Base-by-base conservation (phyloP, 192 early-diverging fungal species). In the Podila epicladia region DNA sequence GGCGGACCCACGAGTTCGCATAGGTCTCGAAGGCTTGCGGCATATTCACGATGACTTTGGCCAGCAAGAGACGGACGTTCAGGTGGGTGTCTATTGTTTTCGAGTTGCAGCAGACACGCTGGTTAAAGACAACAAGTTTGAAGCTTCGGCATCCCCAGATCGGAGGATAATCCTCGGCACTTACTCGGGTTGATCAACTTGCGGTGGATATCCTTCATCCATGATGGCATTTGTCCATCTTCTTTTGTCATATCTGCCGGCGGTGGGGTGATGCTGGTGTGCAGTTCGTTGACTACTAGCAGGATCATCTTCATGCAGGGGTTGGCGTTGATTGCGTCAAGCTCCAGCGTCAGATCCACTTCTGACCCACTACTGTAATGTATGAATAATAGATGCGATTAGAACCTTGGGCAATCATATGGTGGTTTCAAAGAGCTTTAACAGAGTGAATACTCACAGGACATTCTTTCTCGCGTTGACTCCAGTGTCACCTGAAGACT, bases 261-360 rank as follows among this genome's bases (percentile, higher is more conserved):
- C 8, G 85, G 78, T 3, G 82, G 80, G 15, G 83, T 83, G 32
- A 87, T 85, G 11, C 74, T 58, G 4, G 33, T 70, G 49, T 88
- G 86, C 13, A 94, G 71, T 38, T 84, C 84, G 9, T 77, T 63
- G 11, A 94, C 87, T n/a, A 91, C 71, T 20, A 77, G 75, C n/a
- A 91, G 49, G 9, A 93, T 82, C 37, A 72, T 78, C 64, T 82
- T 72, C 92, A 93, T 92, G 77, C 92, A 94, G 17, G 87, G 73
- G 68, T 94, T 91, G 12, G 74, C 37, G 68, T 91, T 90, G 64
- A 91, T 85, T 4, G 62, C 62, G 49, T 90, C 89, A 45, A 90
- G 48, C 41, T 91, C 90, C 0, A 90, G 55, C 7, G 31, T 73
- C 22, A 65, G 59, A 19, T 80, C 77, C 26, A 33, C 17, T 11